A percentile compares a stretch with the other conserved stretches of the same genome.
These are phyloP conservation scores for Tympanopsis confertula DNA, from an alignment of 2,329 filamentous ascomycete species.

Conservation along the genomic window DNA sequence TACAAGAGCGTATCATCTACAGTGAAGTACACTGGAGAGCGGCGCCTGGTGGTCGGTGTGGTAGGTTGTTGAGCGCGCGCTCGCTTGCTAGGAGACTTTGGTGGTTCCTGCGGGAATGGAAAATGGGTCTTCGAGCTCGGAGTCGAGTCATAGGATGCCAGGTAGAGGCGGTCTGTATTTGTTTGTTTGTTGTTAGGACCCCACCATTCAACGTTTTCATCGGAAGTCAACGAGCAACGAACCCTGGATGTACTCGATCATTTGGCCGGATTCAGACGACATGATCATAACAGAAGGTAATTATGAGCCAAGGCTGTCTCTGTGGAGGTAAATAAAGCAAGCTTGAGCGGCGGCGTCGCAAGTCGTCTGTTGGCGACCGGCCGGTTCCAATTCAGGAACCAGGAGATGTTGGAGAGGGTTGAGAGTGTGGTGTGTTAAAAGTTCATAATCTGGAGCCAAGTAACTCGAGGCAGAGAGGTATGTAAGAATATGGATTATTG, in stretches of 20 bases:
- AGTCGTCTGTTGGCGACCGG: no score
- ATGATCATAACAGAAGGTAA: constrained; percentile 25
- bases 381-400: not conserved
- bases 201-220: constrained; percentile 12
- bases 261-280: constrained; percentile 63
- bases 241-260: constrained; percentile 96
- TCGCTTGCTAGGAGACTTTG: constrained; percentile 64
- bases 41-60: constrained; percentile 34
- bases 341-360: no score
- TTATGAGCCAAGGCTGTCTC: constrained; percentile 5
- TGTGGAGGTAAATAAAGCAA: not conserved
- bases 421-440: not conserved
- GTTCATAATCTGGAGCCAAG: not conserved
- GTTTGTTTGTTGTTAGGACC: constrained; percentile 21
- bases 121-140: constrained; percentile 76
- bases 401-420: not conserved
- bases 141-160: constrained; percentile 77
- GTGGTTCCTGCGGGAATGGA: constrained; percentile 55
- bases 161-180: constrained; percentile 74
- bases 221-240: constrained; percentile 20
- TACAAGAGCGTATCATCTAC: constrained; percentile 87
- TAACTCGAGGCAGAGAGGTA: not conserved
- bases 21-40: constrained; percentile 80
- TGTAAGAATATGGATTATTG: no score
- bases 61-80: constrained; percentile 42